phyloP scores from a whole-genome alignment of 345 rosid genomes.

The Populus simonii region DNA sequence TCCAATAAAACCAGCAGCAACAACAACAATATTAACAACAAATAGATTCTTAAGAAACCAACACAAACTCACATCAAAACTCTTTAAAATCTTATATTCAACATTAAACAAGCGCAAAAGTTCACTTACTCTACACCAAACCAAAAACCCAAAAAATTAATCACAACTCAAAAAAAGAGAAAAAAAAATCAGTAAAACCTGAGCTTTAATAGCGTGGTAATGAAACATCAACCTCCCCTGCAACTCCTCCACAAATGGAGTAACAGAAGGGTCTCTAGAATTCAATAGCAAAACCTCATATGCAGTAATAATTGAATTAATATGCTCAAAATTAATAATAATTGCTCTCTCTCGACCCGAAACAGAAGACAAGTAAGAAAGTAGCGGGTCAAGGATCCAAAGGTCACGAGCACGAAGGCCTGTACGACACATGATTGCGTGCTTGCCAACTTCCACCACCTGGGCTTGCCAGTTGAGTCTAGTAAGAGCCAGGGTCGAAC shows the following conservation, averaged over 20 bases:
- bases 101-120: neutral
- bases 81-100: neutral
- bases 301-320: slow-evolving; percentile 87
- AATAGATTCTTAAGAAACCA: too few relatives aligned
- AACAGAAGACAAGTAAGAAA: slow-evolving; percentile 83
- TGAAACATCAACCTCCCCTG: slow-evolving; percentile 53
- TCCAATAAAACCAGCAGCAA: too few relatives aligned
- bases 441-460: slow-evolving; percentile 63
- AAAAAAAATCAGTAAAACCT: slow-evolving; percentile 32
- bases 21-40: too few relatives aligned
- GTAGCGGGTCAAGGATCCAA: slow-evolving; percentile 80
- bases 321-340: slow-evolving; percentile 85
- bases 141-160: too few relatives aligned
- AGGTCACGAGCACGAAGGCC: slow-evolving; percentile 90
- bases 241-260: slow-evolving; percentile 71
- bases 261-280: slow-evolving; percentile 78
- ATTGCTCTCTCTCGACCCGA: slow-evolving; percentile 88
- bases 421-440: slow-evolving; percentile 86
- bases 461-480: slow-evolving; percentile 53
- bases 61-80: too few relatives aligned
- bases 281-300: slow-evolving; percentile 79
- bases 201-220: slow-evolving; percentile 57
- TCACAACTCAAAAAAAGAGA: too few relatives aligned
- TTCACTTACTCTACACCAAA: neutral
- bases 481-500: slow-evolving; percentile 70